Evolutionary conservation across 78 protist species (phyloP).

Genomic region (slime mould (Dictyostelium discoideum)): DNA sequence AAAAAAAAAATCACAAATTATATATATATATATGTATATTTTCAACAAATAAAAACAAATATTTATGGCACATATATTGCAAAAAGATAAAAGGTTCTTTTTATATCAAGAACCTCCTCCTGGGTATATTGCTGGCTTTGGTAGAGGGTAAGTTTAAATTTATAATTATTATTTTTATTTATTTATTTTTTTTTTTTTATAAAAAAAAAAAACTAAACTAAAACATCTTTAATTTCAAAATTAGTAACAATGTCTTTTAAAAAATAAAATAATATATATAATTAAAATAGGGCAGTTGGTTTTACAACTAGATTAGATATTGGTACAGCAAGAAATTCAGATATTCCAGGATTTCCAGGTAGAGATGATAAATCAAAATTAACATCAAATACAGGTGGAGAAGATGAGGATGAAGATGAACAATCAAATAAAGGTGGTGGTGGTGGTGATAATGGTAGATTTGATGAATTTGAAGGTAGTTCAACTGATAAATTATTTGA

Average conservation of each 20-base stretch:
- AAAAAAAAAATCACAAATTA: background rate
- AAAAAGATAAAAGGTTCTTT: conserved; percentile 49
- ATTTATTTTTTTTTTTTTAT: background rate
- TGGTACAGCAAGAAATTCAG: conserved; percentile 87
- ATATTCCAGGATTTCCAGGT: conserved; percentile 38
- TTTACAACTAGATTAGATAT: conserved; percentile 97
- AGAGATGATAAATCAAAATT: background rate
- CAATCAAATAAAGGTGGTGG: conserved; percentile 84
- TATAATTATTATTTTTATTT: background rate
- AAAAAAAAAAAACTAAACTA: background rate
- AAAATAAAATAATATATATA: background rate
- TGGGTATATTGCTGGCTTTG: conserved; percentile 94
- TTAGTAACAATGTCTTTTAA: background rate
- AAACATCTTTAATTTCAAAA: background rate
- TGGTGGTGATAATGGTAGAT: conserved; percentile 87
- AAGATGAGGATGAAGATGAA: conserved; percentile 87
- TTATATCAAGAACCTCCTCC: conserved; percentile 82
- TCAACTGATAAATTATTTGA: conserved; percentile 72
- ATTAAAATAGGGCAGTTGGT: conserved; percentile 88
- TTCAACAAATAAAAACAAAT: background rate
- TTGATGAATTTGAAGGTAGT: conserved; percentile 94
- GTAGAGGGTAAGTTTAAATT: conserved; percentile 87
- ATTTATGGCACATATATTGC: background rate
- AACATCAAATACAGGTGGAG: conserved; percentile 25
- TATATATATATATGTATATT: too few relatives aligned